Base-by-base conservation (phyloP, 2,329 filamentous ascomycete species). In the Zopfia rhizophila region DNA sequence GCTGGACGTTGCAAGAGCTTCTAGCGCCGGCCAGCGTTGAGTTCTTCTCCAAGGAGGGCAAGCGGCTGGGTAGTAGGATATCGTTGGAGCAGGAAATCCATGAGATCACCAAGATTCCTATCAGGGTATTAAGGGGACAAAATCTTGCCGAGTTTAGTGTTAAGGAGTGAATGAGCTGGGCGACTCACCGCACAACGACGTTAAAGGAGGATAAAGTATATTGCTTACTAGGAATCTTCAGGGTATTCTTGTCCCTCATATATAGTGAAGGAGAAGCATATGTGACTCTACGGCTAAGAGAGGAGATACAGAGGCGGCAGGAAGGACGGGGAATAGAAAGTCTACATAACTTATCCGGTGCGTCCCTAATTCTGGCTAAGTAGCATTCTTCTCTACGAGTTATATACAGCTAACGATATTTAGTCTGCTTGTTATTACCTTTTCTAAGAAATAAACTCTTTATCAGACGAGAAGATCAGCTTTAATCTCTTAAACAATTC, bases 161-260 rank as follows among this genome's bases (percentile, higher is more conserved):
- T 23, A 43, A 57, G 6, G 48, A 62, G 22, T 46, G 58, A 42
- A 51, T 63, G 42, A 55, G 45, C n/a, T 68, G 63, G 65, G 53
- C 53, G 8, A 51, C 51, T 4, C 30, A 19, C 10, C 56, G 65
- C n/a, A 40, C 37, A 21, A 65, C 61, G 7, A 60, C 50, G 21
- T 2, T 42, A 8, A 45, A 56, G 12, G 60, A 65, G 35, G 61
- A 65, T 30, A 51, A 35, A 28, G 56, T 51, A 3, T 64, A 63
- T 23, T 64, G 53, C 28, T 42, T 65, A 25, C 47, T 60, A 12
- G 62, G 62, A 0, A 47, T 64, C 8, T 64, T 64, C 28, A 56
- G 48, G 18, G 55, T 62, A 8, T 51, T 48, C 22, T 25, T 60
- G 42, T 29, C 48, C 27, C 37, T 55, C 12, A 46, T 53, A 16